A percentile compares a stretch with the other conserved stretches of the same genome.
Conservation (phyloP, 2,329 filamentous ascomycete species). For the Exophiala dermatitidis region DNA sequence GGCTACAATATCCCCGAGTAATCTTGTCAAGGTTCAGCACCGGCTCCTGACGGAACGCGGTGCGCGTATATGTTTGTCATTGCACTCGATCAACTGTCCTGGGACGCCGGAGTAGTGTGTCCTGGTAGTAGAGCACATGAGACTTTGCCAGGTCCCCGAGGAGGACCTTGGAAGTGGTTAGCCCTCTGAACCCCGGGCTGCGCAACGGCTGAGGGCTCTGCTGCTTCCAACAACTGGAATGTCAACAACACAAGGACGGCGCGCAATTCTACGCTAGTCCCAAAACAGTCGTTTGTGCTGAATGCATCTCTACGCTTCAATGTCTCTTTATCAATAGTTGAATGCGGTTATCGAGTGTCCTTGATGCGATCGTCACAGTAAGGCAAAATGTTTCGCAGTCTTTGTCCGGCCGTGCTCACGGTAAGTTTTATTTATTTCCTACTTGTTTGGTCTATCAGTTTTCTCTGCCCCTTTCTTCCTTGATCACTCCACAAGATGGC, state of each 20-base stretch:
- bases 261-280: not conserved
- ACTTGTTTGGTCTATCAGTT: not conserved
- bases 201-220: not conserved
- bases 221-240: not conserved
- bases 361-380: not conserved
- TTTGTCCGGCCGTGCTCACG: slow-evolving; percentile 4
- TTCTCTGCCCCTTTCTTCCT: slow-evolving; percentile 1
- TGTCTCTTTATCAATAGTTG: slow-evolving; percentile 1
- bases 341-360: slow-evolving; percentile 4
- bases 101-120: not conserved
- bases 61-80: not conserved
- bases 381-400: not conserved
- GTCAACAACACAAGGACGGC: not conserved
- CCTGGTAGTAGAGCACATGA: no score
- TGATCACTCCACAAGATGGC: slow-evolving; percentile 6
- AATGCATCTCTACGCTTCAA: slow-evolving; percentile 1
- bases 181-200: not conserved
- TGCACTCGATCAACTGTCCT: not conserved
- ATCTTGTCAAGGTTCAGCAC: not conserved
- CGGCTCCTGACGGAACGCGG: not conserved
- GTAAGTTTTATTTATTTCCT: slow-evolving; percentile 14
- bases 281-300: not conserved
- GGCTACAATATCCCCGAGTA: not conserved
- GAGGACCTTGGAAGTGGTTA: no score
- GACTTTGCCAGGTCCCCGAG: no score